phyloP scores from a whole-genome alignment of 352 stramenopile species.

The Halophytophthora batemanensis region DNA sequence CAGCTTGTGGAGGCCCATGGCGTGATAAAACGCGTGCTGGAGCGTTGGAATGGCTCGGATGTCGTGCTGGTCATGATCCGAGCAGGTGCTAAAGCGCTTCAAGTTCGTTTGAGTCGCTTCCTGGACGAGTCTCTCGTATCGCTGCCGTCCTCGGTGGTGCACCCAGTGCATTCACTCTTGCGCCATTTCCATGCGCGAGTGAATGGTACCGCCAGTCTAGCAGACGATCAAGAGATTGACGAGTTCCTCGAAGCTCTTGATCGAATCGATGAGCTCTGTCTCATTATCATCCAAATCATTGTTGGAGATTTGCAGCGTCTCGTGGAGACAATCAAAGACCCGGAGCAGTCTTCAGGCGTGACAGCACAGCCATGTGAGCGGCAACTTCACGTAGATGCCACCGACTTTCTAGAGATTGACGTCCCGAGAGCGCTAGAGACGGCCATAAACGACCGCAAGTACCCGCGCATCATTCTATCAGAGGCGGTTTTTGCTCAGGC shows the following conservation, averaged over 20 bases:
- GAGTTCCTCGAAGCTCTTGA: conserved; percentile 17
- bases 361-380: not conserved
- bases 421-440: conserved; percentile 30
- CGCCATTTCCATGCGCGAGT: conserved; percentile 1
- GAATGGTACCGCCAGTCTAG: conserved; percentile 1
- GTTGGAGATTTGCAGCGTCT: conserved; percentile 22
- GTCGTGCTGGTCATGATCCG: conserved; percentile 2
- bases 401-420: conserved; percentile 17
- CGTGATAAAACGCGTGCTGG: conserved; percentile 8
- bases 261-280: conserved; percentile 19
- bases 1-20: conserved; percentile 14
- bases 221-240: conserved; percentile 12
- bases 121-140: conserved; percentile 11
- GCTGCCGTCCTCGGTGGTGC: conserved; percentile 9
- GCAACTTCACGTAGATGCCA: not conserved
- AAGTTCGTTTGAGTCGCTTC: conserved; percentile 8
- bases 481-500: conserved; percentile 47
- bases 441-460: conserved; percentile 27
- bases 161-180: conserved; percentile 8
- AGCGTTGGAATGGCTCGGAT: conserved; percentile 1
- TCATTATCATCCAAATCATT: conserved; percentile 13
- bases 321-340: not conserved
- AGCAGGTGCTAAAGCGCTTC: conserved; percentile 3
- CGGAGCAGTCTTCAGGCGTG: not conserved
- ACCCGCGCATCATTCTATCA: conserved; percentile 33